Conservation (phyloP, 495 filamentous ascomycete genomes). For the Clavariopsis aquatica region DNA sequence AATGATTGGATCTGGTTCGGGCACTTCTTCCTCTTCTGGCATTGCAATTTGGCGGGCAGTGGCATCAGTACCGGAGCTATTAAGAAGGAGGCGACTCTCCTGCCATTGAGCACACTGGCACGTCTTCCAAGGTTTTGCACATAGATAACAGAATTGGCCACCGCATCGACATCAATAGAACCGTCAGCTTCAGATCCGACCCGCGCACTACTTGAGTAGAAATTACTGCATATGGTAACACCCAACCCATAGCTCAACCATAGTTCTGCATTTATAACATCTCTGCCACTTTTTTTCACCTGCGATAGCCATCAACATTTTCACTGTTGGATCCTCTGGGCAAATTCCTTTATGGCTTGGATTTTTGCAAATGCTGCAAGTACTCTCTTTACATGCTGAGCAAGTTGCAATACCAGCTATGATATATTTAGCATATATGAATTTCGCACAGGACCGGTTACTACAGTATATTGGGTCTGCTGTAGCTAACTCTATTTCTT, state of each 20-base stretch:
- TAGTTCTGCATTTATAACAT: constrained; percentile 25
- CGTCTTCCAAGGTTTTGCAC: constrained; percentile 16
- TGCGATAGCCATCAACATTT: constrained; percentile 15
- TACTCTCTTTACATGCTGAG: constrained; percentile 2
- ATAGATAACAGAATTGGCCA: constrained; percentile 32
- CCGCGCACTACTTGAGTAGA: not conserved
- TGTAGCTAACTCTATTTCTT: constrained; percentile 13
- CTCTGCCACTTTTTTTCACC: constrained; percentile 15
- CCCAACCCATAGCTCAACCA: constrained; percentile 21
- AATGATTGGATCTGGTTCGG: constrained; percentile 7
- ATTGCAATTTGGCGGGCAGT: constrained; percentile 21
- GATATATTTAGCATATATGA: constrained; percentile 12
- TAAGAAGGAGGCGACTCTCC: constrained; percentile 18
- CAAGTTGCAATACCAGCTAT: not conserved
- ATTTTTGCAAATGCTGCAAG: constrained; percentile 20
- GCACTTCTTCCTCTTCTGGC: constrained; percentile 9
- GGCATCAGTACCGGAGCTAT: constrained; percentile 16
- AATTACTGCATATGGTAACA: constrained; percentile 31
- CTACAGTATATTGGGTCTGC: constrained; percentile 24
- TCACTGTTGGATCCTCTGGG: constrained; percentile 11
- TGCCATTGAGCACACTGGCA: constrained; percentile 14
- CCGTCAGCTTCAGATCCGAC: not conserved
- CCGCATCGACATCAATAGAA: constrained; percentile 17
- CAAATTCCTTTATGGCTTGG: constrained; percentile 20
- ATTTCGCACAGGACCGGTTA: constrained; percentile 6